Base-by-base conservation (phyloP, 2,329 filamentous ascomycete genomes). In the Microcyclospora pomicola region DNA sequence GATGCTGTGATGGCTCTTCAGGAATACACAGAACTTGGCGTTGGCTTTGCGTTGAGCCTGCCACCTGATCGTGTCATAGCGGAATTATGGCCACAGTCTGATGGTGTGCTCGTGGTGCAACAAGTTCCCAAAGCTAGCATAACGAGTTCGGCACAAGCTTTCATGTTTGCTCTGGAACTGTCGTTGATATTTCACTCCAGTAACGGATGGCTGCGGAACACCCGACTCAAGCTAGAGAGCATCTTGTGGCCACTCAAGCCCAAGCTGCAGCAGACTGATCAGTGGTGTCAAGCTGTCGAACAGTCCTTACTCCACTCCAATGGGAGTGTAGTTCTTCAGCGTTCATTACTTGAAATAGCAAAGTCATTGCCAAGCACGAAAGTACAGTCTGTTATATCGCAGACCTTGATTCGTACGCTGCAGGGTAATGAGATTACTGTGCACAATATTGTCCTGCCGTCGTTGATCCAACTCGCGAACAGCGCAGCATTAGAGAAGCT, bases 1-100 rank as follows among this genome's bases (percentile, higher is more conserved):
- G 71, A 66, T 46, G 59, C 69, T 11, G 37, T 71, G 11, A 48
- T 48, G 38, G 59, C 60, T 12, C 45, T 72, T 30, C 64, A 69
- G 40, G 42, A 42, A 27, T 38, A 49, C 2, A 37, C 43, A 28
- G 34, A 31, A 3, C 36, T 45, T 11, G 35, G 13, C 27, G 28
- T 41, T 7, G 38, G 46, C 6, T 52, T 62, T 31, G 49, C 45
- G 13, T 36, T 62, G 12, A 46, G 43, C 12, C 38, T 67, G 13
- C 65, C 66, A 15, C 56, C 63, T 28, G 58, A 59, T 12, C 55
- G 55, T 33, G 59, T 53, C 40, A 58, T 60, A 14, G 56, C 43
- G 39, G 57, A 49, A 33, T 55, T 61, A 29, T 65, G 51, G 55
- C 58, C 50, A 9, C 52, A 61, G 16, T 57, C 59, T 33, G 56